Conservation (phyloP, 495 filamentous ascomycete genomes). For the Hypoxylon cercidicola region DNA sequence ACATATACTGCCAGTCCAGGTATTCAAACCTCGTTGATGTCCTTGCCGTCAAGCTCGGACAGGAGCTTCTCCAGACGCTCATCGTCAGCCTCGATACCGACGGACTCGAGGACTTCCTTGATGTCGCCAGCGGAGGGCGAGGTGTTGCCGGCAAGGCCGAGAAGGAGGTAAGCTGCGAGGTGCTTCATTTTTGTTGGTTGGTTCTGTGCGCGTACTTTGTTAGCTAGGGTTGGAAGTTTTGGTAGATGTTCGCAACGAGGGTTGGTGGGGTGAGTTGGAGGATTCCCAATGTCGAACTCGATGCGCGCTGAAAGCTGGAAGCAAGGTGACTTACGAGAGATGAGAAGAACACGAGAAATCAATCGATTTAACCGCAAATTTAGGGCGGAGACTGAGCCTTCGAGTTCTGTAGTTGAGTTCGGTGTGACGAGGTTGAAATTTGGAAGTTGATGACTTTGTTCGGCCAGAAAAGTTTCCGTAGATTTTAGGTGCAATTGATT, state of each 20-base stretch:
- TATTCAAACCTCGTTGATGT: slow-evolving; percentile 84
- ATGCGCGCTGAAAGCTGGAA: slow-evolving; percentile 9
- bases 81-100: slow-evolving; percentile 93
- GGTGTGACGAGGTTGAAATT: slow-evolving; percentile 41
- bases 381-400: slow-evolving; percentile 68
- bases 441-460: slow-evolving; percentile 33
- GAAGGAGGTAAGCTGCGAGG: slow-evolving; percentile 98
- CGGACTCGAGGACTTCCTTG: slow-evolving; percentile 89
- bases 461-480: slow-evolving; percentile 42
- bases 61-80: slow-evolving; percentile 88
- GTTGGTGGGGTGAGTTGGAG: not conserved
- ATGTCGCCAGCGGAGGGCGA: slow-evolving; percentile 87
- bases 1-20: slow-evolving; percentile 25
- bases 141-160: slow-evolving; percentile 91
- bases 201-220: slow-evolving; percentile 36
- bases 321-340: slow-evolving; percentile 31
- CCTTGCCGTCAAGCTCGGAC: slow-evolving; percentile 95
- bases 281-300: slow-evolving; percentile 8
- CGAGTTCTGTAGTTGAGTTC: slow-evolving; percentile 56
- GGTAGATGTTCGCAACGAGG: slow-evolving; percentile 30
- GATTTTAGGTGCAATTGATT: slow-evolving; percentile 30
- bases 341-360: slow-evolving; percentile 64
- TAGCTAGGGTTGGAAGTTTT: slow-evolving; percentile 5
- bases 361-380: slow-evolving; percentile 66
- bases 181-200: slow-evolving; percentile 92